A percentile compares a stretch with the other conserved stretches of the same genome.
Evolutionary conservation across 768 basidiomycete genomes (phyloP).

Genomic region (Tricholomella constricta): DNA sequence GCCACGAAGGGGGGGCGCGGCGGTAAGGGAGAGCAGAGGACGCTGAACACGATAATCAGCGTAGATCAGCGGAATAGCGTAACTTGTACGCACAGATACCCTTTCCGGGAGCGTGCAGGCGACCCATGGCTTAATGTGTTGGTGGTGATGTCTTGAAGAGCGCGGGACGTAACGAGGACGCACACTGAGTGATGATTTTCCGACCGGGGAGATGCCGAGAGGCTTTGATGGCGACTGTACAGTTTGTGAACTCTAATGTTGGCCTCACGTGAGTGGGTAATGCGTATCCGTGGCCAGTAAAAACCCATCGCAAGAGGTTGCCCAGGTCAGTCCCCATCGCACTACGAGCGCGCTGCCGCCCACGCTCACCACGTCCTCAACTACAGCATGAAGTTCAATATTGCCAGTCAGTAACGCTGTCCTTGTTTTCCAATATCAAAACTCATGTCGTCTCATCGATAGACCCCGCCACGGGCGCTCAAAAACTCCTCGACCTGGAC

Average conservation of each 20-base stretch:
- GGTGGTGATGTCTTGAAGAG: constrained; percentile 39
- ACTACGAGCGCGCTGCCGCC: not conserved
- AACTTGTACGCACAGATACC: constrained; percentile 81
- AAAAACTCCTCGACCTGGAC: constrained; percentile 94
- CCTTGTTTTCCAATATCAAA: not conserved
- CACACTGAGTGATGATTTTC: constrained; percentile 2
- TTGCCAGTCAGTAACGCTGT: constrained; percentile 74
- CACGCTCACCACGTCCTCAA: constrained; percentile 1
- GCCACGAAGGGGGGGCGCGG: constrained; percentile 92
- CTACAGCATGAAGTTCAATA: constrained; percentile 92
- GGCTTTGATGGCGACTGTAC: constrained; percentile 57
- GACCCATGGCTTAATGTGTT: constrained; percentile 72
- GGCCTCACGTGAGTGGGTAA: constrained; percentile 21
- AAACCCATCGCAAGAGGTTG: constrained; percentile 44
- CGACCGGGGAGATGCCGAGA: constrained; percentile 37
- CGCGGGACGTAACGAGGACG: constrained; percentile 24
- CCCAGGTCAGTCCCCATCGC: constrained; percentile 27
- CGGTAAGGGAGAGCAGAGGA: constrained; percentile 98
- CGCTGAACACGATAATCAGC: constrained; percentile 37
- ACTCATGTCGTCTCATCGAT: constrained; percentile 18
- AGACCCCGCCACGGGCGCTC: constrained; percentile 97
- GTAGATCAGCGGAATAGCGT: not conserved
- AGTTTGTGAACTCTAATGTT: constrained; percentile 60
- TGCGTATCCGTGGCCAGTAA: constrained; percentile 2
- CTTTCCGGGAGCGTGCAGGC: constrained; percentile 99